A percentile compares a stretch with the other conserved stretches of the same genome.
These are phyloP conservation scores for Graphilbum fragrans DNA, from an alignment of 2,329 filamentous ascomycete species.

Conservation along the genomic window DNA sequence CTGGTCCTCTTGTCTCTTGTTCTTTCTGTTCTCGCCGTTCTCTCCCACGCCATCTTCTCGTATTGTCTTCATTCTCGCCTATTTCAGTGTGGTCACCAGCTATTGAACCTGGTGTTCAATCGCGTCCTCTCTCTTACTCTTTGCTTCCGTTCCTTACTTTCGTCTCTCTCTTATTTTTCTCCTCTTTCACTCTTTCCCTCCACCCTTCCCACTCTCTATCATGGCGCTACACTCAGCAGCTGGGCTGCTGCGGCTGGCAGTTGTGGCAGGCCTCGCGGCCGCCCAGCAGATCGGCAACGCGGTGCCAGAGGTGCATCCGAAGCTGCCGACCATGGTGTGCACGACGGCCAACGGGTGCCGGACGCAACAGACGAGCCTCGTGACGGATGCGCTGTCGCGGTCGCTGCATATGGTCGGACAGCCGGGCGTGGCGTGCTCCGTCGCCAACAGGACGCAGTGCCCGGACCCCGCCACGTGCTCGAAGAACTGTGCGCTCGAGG, in stretches of 20 bases:
- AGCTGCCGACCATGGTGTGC: conserved; percentile 14
- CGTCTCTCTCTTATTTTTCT: too few species aligned
- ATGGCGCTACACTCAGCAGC: neutral
- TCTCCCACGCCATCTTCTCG: neutral
- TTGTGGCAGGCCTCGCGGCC: neutral
- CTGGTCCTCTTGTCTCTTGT: neutral
- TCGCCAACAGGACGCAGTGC: conserved; percentile 18
- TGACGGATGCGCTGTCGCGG: conserved; percentile 13
- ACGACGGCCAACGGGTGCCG: conserved; percentile 13
- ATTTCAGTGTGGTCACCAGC: neutral
- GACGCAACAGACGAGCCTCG: conserved; percentile 10
- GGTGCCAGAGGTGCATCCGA: conserved; percentile 14
- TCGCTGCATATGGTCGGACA: conserved; percentile 10
- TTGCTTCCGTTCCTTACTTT: neutral
- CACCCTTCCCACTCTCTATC: too few species aligned
- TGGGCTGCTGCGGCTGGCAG: neutral
- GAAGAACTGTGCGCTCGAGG: conserved; percentile 36
- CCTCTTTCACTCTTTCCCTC: neutral
- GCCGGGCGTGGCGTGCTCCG: conserved; percentile 9
- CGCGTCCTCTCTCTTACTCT: neutral
- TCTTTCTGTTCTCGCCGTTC: neutral
- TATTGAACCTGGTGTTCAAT: neutral
- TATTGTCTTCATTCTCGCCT: too few species aligned
- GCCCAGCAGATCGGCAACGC: conserved; percentile 14
- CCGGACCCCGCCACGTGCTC: conserved; percentile 31